A percentile compares a stretch with the other conserved stretches of the same genome.
Evolutionary conservation across 2,329 filamentous ascomycete species (phyloP).

Genomic region (Acephala macrosclerotiorum): DNA sequence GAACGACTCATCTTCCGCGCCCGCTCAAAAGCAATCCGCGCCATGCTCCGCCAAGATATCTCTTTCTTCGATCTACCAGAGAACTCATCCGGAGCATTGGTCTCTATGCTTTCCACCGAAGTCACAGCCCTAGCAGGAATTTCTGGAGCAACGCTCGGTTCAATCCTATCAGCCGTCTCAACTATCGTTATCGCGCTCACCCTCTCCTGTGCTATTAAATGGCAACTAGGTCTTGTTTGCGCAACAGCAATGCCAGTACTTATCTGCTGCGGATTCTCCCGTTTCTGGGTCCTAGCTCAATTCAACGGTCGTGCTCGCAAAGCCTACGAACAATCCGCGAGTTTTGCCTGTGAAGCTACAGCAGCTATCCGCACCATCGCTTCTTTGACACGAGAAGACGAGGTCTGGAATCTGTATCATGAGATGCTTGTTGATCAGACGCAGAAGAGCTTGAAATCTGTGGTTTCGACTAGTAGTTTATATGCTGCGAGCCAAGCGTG

Average conservation of each 20-base stretch:
- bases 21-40: constrained; percentile 71
- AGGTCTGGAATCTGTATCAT: neutral
- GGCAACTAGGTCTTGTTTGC: constrained; percentile 52
- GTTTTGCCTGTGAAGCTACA: constrained; percentile 55
- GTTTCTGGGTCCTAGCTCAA: constrained; percentile 51
- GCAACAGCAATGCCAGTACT: constrained; percentile 44
- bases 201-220: constrained; percentile 37
- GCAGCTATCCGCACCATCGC: constrained; percentile 54
- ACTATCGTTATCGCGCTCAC: constrained; percentile 76
- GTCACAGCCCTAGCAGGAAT: constrained; percentile 77
- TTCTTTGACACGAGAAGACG: constrained; percentile 50
- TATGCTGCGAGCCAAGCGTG: constrained; percentile 40
- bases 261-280: constrained; percentile 47
- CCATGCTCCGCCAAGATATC: constrained; percentile 90
- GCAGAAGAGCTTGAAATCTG: constrained; percentile 1
- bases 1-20: constrained; percentile 72
- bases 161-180: constrained; percentile 77
- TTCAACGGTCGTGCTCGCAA: constrained; percentile 48
- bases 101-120: constrained; percentile 84
- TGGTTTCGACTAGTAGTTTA: constrained; percentile 37
- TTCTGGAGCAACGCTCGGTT: constrained; percentile 84
- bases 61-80: constrained; percentile 87
- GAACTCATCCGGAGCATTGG: constrained; percentile 86
- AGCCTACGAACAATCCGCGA: constrained; percentile 50
- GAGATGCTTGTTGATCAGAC: constrained; percentile 1